Evolutionary conservation across 2,329 filamentous ascomycete genomes (phyloP).

Genomic region (Lojkania enalia): DNA sequence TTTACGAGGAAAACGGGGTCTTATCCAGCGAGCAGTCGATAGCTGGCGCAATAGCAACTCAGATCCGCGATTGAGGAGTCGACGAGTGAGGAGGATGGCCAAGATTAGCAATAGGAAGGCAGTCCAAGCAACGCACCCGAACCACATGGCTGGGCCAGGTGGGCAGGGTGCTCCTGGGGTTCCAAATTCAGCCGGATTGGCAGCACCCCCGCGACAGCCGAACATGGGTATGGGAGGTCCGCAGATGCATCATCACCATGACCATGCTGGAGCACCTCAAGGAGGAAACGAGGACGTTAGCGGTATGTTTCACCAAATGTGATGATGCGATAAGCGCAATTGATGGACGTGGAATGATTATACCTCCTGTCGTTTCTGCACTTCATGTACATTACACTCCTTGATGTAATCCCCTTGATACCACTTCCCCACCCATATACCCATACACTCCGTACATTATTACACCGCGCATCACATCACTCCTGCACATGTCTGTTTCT

Average conservation of each 20-base stretch:
- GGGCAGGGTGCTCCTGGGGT: conserved; percentile 65
- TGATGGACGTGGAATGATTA: conserved; percentile 45
- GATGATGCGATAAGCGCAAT: conserved; percentile 56
- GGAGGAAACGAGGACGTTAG: conserved; percentile 78
- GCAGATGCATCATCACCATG: conserved; percentile 72
- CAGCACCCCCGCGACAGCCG: conserved; percentile 62
- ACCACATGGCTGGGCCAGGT: conserved; percentile 70
- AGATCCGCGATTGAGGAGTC: conserved; percentile 85
- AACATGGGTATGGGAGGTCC: conserved; percentile 68
- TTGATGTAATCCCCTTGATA: conserved; percentile 49
- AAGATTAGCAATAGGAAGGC: conserved; percentile 90
- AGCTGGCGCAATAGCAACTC: conserved; percentile 99
- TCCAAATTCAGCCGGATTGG: conserved; percentile 65
- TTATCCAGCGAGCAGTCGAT: conserved; percentile 96
- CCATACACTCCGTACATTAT: conserved; percentile 19
- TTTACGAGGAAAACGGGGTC: conserved; percentile 86
- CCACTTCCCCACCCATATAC: conserved; percentile 39
- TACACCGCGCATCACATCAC: conserved; percentile 11
- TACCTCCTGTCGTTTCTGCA: conserved; percentile 47
- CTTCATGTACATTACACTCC: conserved; percentile 49
- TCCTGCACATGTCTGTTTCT: conserved; percentile 27
- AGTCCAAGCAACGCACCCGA: conserved; percentile 61
- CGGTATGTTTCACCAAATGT: conserved; percentile 98
- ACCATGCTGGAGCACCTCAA: conserved; percentile 67
- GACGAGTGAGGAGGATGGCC: conserved; percentile 90